Evolutionary conservation across 768 basidiomycete species (phyloP).

Genomic region (Bullera alba): DNA sequence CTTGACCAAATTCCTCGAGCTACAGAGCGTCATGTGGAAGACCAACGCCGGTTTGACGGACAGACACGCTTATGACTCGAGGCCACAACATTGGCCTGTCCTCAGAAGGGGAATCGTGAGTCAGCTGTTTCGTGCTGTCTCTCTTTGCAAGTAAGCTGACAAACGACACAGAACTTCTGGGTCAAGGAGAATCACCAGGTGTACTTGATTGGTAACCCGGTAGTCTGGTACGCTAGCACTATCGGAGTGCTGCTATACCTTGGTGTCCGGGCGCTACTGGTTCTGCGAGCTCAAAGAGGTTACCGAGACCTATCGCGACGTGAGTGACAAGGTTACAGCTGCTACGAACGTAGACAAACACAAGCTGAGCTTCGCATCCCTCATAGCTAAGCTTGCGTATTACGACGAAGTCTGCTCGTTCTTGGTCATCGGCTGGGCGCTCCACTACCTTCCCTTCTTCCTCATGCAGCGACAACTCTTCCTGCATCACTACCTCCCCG

Average conservation of each 20-base stretch:
- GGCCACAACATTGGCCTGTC: slow-evolving; percentile 86
- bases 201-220: slow-evolving; percentile 88
- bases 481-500: slow-evolving; percentile 96
- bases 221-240: slow-evolving; percentile 85
- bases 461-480: slow-evolving; percentile 95
- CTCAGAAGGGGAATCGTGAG: slow-evolving; percentile 86
- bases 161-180: slow-evolving; percentile 77
- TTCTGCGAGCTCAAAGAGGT: slow-evolving; percentile 83
- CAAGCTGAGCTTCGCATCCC: background rate
- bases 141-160: background rate
- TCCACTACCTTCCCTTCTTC: slow-evolving; percentile 97
- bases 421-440: slow-evolving; percentile 80
- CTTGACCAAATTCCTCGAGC: slow-evolving; percentile 79
- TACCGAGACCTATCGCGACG: slow-evolving; percentile 87
- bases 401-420: slow-evolving; percentile 87
- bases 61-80: slow-evolving; percentile 86
- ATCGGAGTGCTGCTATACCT: slow-evolving; percentile 63
- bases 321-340: slow-evolving; percentile 49
- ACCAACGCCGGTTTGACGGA: slow-evolving; percentile 95
- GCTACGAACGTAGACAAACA: background rate
- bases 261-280: slow-evolving; percentile 64
- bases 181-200: slow-evolving; percentile 93
- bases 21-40: slow-evolving; percentile 92
- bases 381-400: slow-evolving; percentile 73
- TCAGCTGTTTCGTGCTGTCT: slow-evolving; percentile 13